These are phyloP conservation scores for Diaporthe sp. DNA, from an alignment of 2,329 filamentous ascomycete genomes.

Conservation along the genomic window DNA sequence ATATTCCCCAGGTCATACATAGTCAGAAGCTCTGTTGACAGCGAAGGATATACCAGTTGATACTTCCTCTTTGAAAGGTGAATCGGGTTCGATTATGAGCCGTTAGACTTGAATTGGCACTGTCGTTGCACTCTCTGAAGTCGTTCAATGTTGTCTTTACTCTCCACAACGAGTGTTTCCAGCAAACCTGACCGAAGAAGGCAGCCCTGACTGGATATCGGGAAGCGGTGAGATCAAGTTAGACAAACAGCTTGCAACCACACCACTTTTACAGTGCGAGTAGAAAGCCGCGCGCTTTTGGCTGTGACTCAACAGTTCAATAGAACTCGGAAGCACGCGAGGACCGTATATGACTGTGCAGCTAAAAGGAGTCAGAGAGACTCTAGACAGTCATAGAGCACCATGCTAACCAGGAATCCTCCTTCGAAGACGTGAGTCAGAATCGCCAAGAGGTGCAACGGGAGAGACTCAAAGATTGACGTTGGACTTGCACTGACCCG, in stretches of 20 bases:
- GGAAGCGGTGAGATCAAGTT: background rate
- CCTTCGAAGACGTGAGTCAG: background rate
- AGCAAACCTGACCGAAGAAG: background rate
- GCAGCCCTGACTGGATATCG: background rate
- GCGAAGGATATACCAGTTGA: too few species aligned
- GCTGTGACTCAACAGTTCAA: background rate
- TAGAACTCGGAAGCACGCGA: background rate
- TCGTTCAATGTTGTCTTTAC: background rate
- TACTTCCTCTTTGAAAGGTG: too few species aligned
- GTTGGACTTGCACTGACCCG: background rate
- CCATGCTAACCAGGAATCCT: background rate
- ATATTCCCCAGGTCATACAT: too few species aligned
- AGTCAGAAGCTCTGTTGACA: too few species aligned
- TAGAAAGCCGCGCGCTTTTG: background rate
- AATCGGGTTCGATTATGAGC: background rate
- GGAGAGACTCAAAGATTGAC: background rate
- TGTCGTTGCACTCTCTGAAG: background rate
- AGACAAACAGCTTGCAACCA: background rate
- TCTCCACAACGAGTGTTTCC: background rate
- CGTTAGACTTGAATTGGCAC: rapidly evolving
- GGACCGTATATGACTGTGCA: background rate
- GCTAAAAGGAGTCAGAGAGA: background rate
- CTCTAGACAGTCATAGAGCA: background rate
- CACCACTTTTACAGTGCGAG: too few species aligned
- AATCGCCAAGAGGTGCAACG: background rate